A percentile compares a stretch with the other conserved stretches of the same genome.
Evolutionary conservation across 495 filamentous ascomycete species (phyloP).

Genomic region (Xylaria venustula): DNA sequence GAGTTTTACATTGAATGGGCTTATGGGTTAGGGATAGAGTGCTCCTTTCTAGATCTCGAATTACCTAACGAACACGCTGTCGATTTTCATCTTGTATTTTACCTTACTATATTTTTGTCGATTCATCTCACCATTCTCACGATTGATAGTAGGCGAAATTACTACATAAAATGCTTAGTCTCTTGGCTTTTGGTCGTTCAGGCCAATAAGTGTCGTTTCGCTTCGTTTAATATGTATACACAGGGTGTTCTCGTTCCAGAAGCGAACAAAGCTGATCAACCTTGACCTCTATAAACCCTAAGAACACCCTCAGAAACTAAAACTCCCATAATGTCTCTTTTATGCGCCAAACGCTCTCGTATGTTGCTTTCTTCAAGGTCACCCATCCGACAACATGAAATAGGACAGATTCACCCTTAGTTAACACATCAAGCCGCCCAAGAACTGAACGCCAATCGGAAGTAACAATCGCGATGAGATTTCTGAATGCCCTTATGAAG

Average conservation of each 20-base stretch:
- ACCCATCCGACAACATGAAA: background rate
- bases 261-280: background rate
- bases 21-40: background rate
- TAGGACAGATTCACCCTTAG: background rate
- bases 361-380: background rate
- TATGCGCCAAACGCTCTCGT: background rate
- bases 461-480: conserved; percentile 1
- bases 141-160: background rate
- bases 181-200: background rate
- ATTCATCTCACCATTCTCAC: too few species aligned
- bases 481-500: background rate
- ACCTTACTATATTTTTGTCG: too few species aligned
- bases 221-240: background rate
- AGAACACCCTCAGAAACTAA: background rate
- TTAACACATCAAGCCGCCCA: background rate
- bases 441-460: background rate
- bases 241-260: background rate
- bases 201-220: background rate
- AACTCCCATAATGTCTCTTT: background rate
- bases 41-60: background rate
- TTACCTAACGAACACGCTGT: background rate
- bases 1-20: background rate
- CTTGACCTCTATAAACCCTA: background rate
- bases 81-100: background rate
- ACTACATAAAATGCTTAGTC: background rate